Base-by-base conservation (phyloP, 768 basidiomycete genomes). In the Trametes gibbosa region DNA sequence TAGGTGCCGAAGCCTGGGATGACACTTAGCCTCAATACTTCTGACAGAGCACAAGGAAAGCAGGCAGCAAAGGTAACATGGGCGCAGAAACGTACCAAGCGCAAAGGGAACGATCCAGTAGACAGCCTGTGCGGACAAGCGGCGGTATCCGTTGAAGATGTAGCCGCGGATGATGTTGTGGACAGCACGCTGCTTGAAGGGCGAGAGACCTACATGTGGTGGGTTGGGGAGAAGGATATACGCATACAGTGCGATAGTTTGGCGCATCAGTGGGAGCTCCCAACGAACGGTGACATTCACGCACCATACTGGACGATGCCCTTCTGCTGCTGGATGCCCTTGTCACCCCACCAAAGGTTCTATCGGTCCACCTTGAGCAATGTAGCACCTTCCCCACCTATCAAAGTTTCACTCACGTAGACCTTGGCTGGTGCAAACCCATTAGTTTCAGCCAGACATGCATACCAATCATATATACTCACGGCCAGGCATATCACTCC, bases 331-430 rank as follows among this genome's bases (percentile, higher is more conserved):
- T 79, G 79, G 43, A 81, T 76, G 60, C 82, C 81, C 61, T 75
- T 75, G 75, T 89, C 86, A 76, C 93, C 94, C 93, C 94, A 97
- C 94, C 94, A 97, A 51, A 86, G 78, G 74, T 81, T 89, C 92
- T 95, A 70, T 3, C 39, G 29, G 46, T 35, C 16, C n/a, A 35
- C 24, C 49, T n/a, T 57, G 16, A 54, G 45, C 34, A 19, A 23
- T n/a, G n/a, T 1, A 17, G 7, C 48, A 5, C 24, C 9, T 25
- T 14, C 1, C 4, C 49, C 16, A 32, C 21, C 27, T 4, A 5
- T 39, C 12, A 37, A 27, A 27, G 52, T 34, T 23, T 50, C 49
- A 80, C 91, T 83, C 79, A 93, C 92, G 74, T 85, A 95, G 77
- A 80, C 80, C 78, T 89, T 90, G 76, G 83, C 92, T 93, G 63